Conservation (phyloP, 2,329 filamentous ascomycete species). For the Cryoendolithus antarcticus region DNA sequence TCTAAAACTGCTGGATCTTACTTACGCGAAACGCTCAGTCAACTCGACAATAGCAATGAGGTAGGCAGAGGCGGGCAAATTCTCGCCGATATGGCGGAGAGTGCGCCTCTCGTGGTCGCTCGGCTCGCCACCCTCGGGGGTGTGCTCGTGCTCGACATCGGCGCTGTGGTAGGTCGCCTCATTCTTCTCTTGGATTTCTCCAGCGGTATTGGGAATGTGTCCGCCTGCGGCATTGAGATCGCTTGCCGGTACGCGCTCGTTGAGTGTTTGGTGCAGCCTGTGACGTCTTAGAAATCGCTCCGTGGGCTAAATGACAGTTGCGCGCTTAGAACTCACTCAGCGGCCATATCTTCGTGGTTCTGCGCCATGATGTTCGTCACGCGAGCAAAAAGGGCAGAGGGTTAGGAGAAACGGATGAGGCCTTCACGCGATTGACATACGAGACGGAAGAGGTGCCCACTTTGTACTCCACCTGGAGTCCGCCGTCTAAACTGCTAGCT, state of each 20-base stretch:
- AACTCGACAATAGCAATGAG: constrained; percentile 38
- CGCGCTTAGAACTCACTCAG: constrained; percentile 8
- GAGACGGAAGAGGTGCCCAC: too few relatives aligned
- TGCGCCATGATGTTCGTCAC: constrained; percentile 9
- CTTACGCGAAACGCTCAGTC: constrained; percentile 39
- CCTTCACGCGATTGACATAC: too few relatives aligned
- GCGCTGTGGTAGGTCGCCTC: not conserved
- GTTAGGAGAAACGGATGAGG: not conserved
- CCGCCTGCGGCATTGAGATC: constrained; percentile 6
- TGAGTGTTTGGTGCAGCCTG: constrained; percentile 13
- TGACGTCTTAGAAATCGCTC: not conserved
- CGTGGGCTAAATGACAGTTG: not conserved
- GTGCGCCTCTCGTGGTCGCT: constrained; percentile 31
- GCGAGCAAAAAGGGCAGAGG: too few relatives aligned
- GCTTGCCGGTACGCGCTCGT: constrained; percentile 9
- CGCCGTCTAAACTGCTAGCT: too few relatives aligned
- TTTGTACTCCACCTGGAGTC: too few relatives aligned
- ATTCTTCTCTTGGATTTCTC: not conserved
- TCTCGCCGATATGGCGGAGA: constrained; percentile 34
- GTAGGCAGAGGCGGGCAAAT: constrained; percentile 34
- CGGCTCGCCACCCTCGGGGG: constrained; percentile 25
- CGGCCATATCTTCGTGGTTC: constrained; percentile 18
- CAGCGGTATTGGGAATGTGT: constrained; percentile 6
- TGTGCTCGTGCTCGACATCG: constrained; percentile 11
- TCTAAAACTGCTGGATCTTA: constrained; percentile 8